phyloP scores from a whole-genome alignment of 768 basidiomycete species.

The Lactarius vividus region DNA sequence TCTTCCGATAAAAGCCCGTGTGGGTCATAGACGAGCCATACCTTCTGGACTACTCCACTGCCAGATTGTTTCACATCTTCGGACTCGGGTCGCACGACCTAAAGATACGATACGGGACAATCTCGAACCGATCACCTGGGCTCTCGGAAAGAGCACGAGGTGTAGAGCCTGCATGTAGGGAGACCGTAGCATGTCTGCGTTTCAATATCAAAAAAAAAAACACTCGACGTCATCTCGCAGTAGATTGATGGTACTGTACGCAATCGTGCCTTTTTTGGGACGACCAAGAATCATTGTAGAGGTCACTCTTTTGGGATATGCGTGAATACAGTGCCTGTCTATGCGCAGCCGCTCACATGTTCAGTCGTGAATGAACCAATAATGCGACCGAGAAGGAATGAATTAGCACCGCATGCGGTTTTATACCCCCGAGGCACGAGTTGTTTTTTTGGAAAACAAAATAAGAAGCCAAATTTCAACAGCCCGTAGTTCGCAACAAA shows the following conservation, averaged over 20 bases:
- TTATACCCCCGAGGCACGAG: neutral
- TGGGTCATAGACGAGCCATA: neutral
- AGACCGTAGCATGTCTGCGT: neutral
- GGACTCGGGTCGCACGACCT: neutral
- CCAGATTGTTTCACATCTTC: neutral
- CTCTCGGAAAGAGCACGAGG: neutral
- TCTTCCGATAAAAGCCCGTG: neutral
- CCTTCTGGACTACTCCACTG: constrained; percentile 6
- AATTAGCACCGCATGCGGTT: neutral
- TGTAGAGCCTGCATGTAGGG: neutral
- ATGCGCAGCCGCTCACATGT: neutral
- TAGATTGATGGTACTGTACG: neutral
- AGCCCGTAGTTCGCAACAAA: neutral
- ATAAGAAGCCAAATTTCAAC: neutral
- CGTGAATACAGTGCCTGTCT: neutral
- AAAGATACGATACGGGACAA: neutral
- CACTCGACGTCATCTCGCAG: neutral
- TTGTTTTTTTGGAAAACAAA: neutral
- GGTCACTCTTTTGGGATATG: neutral
- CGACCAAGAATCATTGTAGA: neutral
- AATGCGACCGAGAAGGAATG: neutral
- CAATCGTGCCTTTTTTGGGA: neutral
- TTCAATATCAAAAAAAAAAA: neutral
- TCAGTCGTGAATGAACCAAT: neutral
- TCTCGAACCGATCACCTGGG: neutral